Base-by-base conservation (phyloP, 176 grass and related monocot genomes). In the Carex parvula region DNA sequence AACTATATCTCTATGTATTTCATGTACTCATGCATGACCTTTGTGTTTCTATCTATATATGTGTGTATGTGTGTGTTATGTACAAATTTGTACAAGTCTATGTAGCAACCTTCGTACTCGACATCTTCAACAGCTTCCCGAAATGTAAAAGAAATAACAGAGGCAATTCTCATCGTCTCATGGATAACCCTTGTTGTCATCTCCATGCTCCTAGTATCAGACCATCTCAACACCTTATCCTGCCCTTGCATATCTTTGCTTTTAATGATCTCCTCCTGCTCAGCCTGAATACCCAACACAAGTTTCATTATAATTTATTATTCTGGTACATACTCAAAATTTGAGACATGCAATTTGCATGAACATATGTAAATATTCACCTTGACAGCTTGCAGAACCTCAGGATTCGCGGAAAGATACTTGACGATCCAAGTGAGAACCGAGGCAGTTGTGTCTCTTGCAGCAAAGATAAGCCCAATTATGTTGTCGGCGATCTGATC, bases 361-460 rank as follows among this genome's bases (percentile, higher is more conserved):
- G 5, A 44, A 44, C 42, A 42, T 15, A 46, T 50, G 9, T 50
- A 11, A 11, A 1, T 48, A 39, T 83, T 97, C 81, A 97, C 94
- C 33, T 88, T 94, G 72, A 99, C 93, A 37, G 91, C 87, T 56
- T 85, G 86, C 18, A 99, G 83, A 44, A 99, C 88, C 18, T 59
- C 14, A 7, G 93, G 97, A 86, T 99, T 87, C 85, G 96, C 93
- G 16, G 89, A 91, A 62, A 99, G 93, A 85, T 90, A 94, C 90
- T 99, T 99, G 80, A 99, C 87, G 70, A 99, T 93, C 97, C 97
- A 99, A 44, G 97, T 99, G 87, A 99, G 93, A 46, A 99, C 97
- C 33, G 93, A 95, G 84, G 93, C 97, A 29, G 97, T 99, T 71
- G 97, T 99, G 88, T 99, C 97, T 42, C 97, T 90, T 21, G 97